Conservation (phyloP, 2,329 filamentous ascomycete genomes). For the Pyrenochaeta sp. region DNA sequence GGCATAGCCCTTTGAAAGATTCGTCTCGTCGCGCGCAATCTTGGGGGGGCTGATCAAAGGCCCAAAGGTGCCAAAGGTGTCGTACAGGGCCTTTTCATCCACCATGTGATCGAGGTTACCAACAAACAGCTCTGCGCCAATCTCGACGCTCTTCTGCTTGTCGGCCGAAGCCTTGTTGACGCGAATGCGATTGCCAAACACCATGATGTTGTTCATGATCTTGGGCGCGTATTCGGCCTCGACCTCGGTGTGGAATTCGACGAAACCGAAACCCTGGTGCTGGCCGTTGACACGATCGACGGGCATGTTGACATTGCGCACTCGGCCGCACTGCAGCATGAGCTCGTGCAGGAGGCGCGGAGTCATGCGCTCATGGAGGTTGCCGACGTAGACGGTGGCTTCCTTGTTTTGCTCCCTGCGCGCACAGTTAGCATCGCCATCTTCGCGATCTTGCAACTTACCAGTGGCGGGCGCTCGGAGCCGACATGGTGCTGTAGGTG, state of each 20-base stretch:
- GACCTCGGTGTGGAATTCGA: conserved; percentile 94
- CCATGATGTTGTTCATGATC: conserved; percentile 93
- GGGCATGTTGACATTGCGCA: conserved; percentile 96
- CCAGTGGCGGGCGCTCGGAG: conserved; percentile 76
- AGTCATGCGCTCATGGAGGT: conserved; percentile 94
- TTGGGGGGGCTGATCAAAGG: conserved; percentile 85
- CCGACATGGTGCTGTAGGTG: conserved; percentile 58
- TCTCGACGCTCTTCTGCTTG: conserved; percentile 91
- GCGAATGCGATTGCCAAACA: conserved; percentile 93
- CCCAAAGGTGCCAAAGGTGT: conserved; percentile 93
- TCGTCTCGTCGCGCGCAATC: conserved; percentile 84
- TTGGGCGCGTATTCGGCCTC: conserved; percentile 97
- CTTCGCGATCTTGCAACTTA: conserved; percentile 49
- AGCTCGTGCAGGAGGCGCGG: conserved; percentile 94
- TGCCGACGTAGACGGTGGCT: conserved; percentile 96
- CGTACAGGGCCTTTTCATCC: conserved; percentile 94
- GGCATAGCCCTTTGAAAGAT: conserved; percentile 91
- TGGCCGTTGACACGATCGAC: conserved; percentile 97
- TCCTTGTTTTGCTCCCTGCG: conserved; percentile 86
- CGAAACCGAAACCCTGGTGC: conserved; percentile 98
- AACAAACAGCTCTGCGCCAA: conserved; percentile 95
- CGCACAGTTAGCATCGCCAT: conserved; percentile 22
- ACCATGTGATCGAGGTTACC: conserved; percentile 95
- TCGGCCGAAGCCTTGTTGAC: conserved; percentile 96
- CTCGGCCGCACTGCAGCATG: conserved; percentile 96